A percentile compares a stretch with the other conserved stretches of the same genome.
phyloP scores from a whole-genome alignment of 2,329 filamentous ascomycete genomes.

The Cladosporium sp. region DNA sequence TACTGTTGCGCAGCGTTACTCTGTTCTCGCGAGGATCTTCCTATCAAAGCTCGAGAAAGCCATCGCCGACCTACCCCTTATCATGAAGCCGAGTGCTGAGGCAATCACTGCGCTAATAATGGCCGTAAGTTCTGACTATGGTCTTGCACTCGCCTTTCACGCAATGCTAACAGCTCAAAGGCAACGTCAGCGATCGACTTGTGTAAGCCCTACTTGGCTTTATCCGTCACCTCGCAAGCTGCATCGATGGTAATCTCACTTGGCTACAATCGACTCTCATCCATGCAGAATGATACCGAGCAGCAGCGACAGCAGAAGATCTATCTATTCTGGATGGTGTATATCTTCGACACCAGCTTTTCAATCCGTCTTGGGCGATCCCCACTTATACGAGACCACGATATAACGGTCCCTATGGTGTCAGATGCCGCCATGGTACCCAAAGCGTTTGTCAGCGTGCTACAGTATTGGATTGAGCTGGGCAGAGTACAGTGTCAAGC shows the following conservation, averaged over 20 bases:
- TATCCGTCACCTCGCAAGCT: conserved; percentile 62
- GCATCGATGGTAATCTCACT: conserved; percentile 63
- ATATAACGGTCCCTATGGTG: conserved; percentile 55
- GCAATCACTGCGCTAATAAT: conserved; percentile 23
- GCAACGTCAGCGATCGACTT: conserved; percentile 64
- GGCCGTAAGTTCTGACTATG: conserved; percentile 18
- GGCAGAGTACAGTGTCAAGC: conserved; percentile 61
- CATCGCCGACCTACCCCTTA: conserved; percentile 22
- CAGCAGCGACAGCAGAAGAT: conserved; percentile 36
- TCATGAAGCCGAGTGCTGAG: conserved; percentile 23
- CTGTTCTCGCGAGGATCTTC: conserved; percentile 18
- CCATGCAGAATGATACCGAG: conserved; percentile 22
- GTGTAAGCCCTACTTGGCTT: conserved; percentile 64
- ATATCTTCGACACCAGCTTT: conserved; percentile 61
- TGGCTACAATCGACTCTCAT: conserved; percentile 29
- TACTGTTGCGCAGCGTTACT: conserved; percentile 18
- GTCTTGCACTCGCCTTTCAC: neutral
- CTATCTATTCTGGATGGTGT: conserved; percentile 61
- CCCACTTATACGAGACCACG: conserved; percentile 60
- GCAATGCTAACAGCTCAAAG: conserved; percentile 39
- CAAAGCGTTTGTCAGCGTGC: conserved; percentile 52
- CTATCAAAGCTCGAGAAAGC: conserved; percentile 19
- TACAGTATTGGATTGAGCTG: conserved; percentile 58
- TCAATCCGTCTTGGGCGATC: conserved; percentile 60
- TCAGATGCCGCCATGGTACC: conserved; percentile 20